phyloP scores from a whole-genome alignment of 2,329 filamentous ascomycete species.

The Ceratocystis colombiana region DNA sequence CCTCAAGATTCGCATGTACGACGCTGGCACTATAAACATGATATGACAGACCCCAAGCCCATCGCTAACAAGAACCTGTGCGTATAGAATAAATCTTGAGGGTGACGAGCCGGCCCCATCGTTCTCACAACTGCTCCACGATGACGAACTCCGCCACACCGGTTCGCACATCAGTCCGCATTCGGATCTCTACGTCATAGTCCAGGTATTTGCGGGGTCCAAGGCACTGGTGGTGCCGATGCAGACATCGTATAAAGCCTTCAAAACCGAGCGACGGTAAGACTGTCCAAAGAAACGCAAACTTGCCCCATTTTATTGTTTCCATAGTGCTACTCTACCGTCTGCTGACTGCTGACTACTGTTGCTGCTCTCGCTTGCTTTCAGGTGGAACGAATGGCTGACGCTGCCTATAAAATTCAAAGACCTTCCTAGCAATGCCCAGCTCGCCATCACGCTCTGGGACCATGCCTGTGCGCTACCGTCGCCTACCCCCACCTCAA shows the following conservation, averaged over 20 bases:
- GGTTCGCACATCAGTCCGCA: conserved; percentile 71
- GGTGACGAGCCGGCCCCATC: conserved; percentile 37
- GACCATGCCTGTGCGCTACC: conserved; percentile 39
- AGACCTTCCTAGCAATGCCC: conserved; percentile 67
- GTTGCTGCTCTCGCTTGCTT: conserved; percentile 19
- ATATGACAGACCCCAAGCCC: not conserved
- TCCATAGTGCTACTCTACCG: not conserved
- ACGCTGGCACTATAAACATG: not conserved
- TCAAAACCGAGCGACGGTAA: conserved; percentile 60
- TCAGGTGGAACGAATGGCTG: conserved; percentile 92
- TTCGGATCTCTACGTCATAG: conserved; percentile 87
- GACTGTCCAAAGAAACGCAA: not conserved
- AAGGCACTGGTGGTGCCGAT: conserved; percentile 87
- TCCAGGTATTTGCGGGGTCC: conserved; percentile 89
- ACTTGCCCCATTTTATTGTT: not conserved
- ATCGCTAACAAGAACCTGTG: conserved; percentile 2
- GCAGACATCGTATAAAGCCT: conserved; percentile 86
- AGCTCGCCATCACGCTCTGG: conserved; percentile 89
- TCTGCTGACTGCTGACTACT: conserved; percentile 2
- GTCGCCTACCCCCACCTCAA: conserved; percentile 30
- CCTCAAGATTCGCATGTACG: conserved; percentile 55
- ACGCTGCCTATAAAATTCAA: conserved; percentile 76
- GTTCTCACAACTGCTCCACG: conserved; percentile 61
- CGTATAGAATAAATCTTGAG: conserved; percentile 39
- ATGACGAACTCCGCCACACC: conserved; percentile 72